Base-by-base conservation (phyloP, 257 asterid genomes). In the Osmanthus fragrans region DNA sequence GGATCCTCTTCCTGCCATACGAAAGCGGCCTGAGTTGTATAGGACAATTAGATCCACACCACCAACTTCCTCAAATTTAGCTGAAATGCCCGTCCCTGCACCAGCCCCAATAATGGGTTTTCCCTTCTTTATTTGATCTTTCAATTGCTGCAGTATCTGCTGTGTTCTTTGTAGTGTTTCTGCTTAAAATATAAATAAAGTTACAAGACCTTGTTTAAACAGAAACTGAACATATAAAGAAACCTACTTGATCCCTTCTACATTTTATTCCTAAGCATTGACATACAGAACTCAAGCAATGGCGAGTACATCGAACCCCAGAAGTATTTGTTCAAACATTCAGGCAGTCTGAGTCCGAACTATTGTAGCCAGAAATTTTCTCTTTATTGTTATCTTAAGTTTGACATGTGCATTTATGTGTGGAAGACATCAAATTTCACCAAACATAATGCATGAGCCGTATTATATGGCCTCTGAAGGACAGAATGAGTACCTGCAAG, bases 1-100 rank as follows among this genome's bases (percentile, higher is more conserved):
- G 73, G 99, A 95, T 56, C 99, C 99, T 82, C 99, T 90, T 82
- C 99, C 98, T 73, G 99, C 99, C 99, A 95, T 95, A 83, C 99
- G 90, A 82, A 95, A 95, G 69, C 98, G 88, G 54, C 99, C 99
- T 0, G 99, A 95, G 84, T 95, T 95, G 87, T 91, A 95, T 81
- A 95, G 36, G 75, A 95, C 96, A 69, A 95, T 93, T 74, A 95
- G 86, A 85, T 95, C 99, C 49, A 95, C 98, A 21, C 98, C 99
- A 70, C 99, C 99, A 77, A 82, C 92, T 92, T 95, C 98, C 89
- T 95, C 99, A 88, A 95, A 93, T 88, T 95, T 95, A 30, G 99
- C 98, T 27, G 99, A 95, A 82, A 95, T 95, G 84, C 99, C 98
- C 36, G 99, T 93, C 75, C 99, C 98, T 13, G 98, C 99, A n/a